These are phyloP conservation scores for Acacia melanoxylon DNA, from an alignment of 306 rosid species.

Conservation along the genomic window DNA sequence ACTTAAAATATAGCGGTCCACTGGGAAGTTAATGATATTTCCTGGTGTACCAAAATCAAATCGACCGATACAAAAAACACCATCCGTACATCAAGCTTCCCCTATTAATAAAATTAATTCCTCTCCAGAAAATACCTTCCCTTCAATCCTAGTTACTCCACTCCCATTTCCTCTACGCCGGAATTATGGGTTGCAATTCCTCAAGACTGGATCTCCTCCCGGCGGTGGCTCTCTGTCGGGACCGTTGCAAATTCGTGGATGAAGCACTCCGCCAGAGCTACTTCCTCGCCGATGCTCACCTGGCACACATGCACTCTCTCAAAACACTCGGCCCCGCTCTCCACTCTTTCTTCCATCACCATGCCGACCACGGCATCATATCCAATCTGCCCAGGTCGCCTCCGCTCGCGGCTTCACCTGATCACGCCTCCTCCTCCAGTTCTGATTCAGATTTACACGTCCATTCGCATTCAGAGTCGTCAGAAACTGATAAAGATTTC, in stretches of 20 bases:
- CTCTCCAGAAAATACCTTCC: background rate
- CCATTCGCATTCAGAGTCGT: constrained; percentile 44
- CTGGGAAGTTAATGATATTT: background rate
- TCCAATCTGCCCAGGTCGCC: constrained; percentile 1
- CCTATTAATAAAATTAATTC: background rate
- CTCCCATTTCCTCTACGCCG: no score
- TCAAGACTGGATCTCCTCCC: constrained; percentile 71
- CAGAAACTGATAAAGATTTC: constrained; percentile 34
- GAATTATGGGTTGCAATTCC: constrained; percentile 71
- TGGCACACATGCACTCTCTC: constrained; percentile 68
- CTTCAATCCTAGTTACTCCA: background rate
- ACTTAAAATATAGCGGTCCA: constrained; percentile 22
- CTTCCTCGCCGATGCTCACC: constrained; percentile 74
- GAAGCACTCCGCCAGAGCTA: constrained; percentile 64
- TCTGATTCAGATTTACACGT: constrained; percentile 38
- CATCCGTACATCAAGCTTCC: constrained; percentile 4
- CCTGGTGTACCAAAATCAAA: constrained; percentile 20
- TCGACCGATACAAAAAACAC: constrained; percentile 9
- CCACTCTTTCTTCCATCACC: constrained; percentile 49
- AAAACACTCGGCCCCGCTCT: constrained; percentile 58
- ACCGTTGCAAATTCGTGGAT: constrained; percentile 73
- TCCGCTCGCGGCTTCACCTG: background rate
- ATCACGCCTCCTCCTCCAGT: constrained; percentile 30
- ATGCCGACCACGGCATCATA: background rate
- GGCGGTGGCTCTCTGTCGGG: constrained; percentile 80